These are phyloP conservation scores for Microdochium trichocladiopsis DNA, from an alignment of 2,329 filamentous ascomycete genomes.

Conservation along the genomic window DNA sequence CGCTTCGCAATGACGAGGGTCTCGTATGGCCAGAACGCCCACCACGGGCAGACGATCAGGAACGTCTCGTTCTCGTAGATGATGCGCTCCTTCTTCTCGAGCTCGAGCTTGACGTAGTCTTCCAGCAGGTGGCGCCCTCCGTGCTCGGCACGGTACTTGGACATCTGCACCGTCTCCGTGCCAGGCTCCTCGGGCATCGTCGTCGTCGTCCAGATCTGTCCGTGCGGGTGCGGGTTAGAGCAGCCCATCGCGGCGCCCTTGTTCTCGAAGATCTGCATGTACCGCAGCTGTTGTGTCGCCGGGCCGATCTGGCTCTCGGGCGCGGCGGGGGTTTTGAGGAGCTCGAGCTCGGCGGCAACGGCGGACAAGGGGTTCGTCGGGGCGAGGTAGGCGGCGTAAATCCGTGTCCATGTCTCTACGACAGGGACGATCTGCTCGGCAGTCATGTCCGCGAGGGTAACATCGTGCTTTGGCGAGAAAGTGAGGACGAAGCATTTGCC, in stretches of 20 bases:
- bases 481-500: conserved; percentile 97
- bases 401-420: conserved; percentile 83
- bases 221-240: conserved; percentile 96
- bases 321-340: conserved; percentile 27
- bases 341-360: conserved; percentile 28
- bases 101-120: conserved; percentile 82
- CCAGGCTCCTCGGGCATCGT: conserved; percentile 83
- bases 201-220: conserved; percentile 93
- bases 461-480: conserved; percentile 83
- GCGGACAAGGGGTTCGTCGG: conserved; percentile 56
- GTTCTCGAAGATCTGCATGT: conserved; percentile 99
- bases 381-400: conserved; percentile 78
- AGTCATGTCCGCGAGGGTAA: conserved; percentile 86
- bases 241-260: conserved; percentile 98
- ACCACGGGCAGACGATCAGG: conserved; percentile 89
- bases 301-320: conserved; percentile 29
- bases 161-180: conserved; percentile 70
- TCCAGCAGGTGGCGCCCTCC: conserved; percentile 68
- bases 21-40: conserved; percentile 97
- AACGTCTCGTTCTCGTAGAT: conserved; percentile 85
- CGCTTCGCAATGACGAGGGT: conserved; percentile 80
- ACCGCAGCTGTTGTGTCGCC: conserved; percentile 74
- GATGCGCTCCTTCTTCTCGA: conserved; percentile 73
- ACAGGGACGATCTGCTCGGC: conserved; percentile 72
- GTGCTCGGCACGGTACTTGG: conserved; percentile 69